Evolutionary conservation across 2,329 filamentous ascomycete genomes (phyloP).

Genomic region (Paecilomyces dactylethromorphus): DNA sequence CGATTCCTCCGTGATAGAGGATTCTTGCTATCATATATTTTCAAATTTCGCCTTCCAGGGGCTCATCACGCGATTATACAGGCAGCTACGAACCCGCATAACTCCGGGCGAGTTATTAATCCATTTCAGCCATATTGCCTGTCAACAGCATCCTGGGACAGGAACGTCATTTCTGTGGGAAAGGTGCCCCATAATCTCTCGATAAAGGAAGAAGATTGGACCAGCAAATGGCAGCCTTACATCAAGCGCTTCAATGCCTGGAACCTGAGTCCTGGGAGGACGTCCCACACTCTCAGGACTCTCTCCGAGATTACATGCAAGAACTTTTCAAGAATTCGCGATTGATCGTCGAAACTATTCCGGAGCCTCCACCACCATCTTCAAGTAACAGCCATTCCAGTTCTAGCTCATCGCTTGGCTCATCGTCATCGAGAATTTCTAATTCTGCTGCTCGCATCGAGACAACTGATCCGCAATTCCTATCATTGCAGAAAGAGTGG

Average conservation of each 20-base stretch:
- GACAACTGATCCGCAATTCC: conserved; percentile 47
- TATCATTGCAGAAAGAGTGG: conserved; percentile 71
- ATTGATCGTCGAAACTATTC: conserved; percentile 69
- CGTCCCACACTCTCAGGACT: conserved; percentile 38
- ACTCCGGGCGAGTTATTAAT: not conserved
- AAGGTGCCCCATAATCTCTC: not conserved
- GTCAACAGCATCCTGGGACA: not conserved
- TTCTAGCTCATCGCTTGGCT: conserved; percentile 19
- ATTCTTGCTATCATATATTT: not conserved
- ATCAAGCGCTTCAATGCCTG: conserved; percentile 54
- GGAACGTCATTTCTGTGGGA: not conserved
- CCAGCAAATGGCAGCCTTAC: conserved; percentile 47
- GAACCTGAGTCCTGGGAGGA: conserved; percentile 50
- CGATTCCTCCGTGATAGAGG: not conserved
- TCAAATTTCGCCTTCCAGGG: not conserved
- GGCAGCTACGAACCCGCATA: not conserved
- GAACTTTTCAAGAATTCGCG: conserved; percentile 62
- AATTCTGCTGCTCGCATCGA: conserved; percentile 45
- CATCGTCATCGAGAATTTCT: conserved; percentile 46
- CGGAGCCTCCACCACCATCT: conserved; percentile 43
- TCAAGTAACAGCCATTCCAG: not conserved
- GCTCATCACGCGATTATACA: not conserved
- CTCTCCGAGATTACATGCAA: conserved; percentile 49
- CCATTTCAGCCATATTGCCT: not conserved
- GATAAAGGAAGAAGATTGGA: not conserved